Percentiles rank a stretch among this genome's conserved stretches.
Conservation (phyloP, 805 yeast genomes). For the Priceomyces castillae region DNA sequence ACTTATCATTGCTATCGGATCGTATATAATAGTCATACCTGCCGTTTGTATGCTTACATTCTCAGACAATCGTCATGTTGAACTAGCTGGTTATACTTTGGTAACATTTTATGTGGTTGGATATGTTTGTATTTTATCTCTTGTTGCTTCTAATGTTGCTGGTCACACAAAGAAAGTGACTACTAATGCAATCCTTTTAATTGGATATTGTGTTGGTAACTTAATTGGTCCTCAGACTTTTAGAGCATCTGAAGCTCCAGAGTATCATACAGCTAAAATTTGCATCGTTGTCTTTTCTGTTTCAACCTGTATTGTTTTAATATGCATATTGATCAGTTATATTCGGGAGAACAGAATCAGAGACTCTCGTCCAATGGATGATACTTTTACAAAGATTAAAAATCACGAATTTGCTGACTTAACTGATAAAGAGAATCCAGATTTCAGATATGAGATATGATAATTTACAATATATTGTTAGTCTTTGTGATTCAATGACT, state of each 20-base stretch:
- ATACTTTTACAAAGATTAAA: slow-evolving; percentile 21
- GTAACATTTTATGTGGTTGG: slow-evolving; percentile 27
- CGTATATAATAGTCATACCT: slow-evolving; percentile 19
- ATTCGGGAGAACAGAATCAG: background rate
- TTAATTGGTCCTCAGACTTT: slow-evolving; percentile 56
- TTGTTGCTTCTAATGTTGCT: slow-evolving; percentile 41
- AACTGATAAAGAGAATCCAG: slow-evolving; percentile 42
- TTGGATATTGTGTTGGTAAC: slow-evolving; percentile 55
- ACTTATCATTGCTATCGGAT: slow-evolving; percentile 19
- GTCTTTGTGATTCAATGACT: too few species aligned
- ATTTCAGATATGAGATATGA: slow-evolving; percentile 36
- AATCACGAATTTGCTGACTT: slow-evolving; percentile 44
- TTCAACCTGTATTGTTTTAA: too few species aligned
- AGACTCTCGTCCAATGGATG: background rate
- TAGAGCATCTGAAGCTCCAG: slow-evolving; percentile 41
- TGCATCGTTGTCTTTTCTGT: slow-evolving; percentile 30
- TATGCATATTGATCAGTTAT: too few species aligned
- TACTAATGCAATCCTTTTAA: slow-evolving; percentile 42
- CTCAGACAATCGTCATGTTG: slow-evolving; percentile 19
- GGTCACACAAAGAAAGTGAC: slow-evolving; percentile 58
- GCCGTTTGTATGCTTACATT: slow-evolving; percentile 28
- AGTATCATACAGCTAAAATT: slow-evolving; percentile 39
- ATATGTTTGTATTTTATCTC: slow-evolving; percentile 16
- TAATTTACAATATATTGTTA: too few species aligned
- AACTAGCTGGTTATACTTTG: slow-evolving; percentile 29